A percentile compares a stretch with the other conserved stretches of the same genome.
These are phyloP conservation scores for Termitomyces sp. DNA, from an alignment of 768 basidiomycete species.

Conservation along the genomic window DNA sequence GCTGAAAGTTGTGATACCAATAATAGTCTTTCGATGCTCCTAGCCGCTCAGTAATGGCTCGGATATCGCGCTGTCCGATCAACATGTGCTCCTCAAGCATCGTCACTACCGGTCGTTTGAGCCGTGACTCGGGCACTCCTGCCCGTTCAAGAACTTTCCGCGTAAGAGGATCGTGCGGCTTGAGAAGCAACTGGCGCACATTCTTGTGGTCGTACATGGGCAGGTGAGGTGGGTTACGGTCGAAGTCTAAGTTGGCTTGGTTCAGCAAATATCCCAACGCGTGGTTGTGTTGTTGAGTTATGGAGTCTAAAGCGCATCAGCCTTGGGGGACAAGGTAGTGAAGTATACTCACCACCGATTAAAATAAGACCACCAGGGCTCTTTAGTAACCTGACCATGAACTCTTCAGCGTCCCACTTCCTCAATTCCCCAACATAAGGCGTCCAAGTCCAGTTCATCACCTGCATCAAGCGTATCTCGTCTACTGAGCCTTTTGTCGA, in stretches of 20 bases:
- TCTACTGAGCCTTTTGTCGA: slow-evolving; percentile 17
- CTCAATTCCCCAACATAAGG: slow-evolving; percentile 20
- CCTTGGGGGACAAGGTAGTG: not conserved
- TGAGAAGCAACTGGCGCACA: slow-evolving; percentile 22
- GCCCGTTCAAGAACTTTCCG: slow-evolving; percentile 18
- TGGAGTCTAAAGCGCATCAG: slow-evolving; percentile 15
- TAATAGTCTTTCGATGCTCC: slow-evolving; percentile 19
- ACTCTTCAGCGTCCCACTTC: slow-evolving; percentile 25
- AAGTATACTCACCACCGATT: slow-evolving; percentile 21
- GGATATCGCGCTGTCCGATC: slow-evolving; percentile 22
- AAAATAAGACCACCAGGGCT: slow-evolving; percentile 26
- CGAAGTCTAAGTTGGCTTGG: slow-evolving; percentile 20
- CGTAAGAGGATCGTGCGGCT: slow-evolving; percentile 18
- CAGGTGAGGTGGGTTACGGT: slow-evolving; percentile 17
- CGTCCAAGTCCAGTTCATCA: slow-evolving; percentile 28
- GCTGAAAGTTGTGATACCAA: slow-evolving; percentile 23
- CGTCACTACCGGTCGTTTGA: slow-evolving; percentile 24
- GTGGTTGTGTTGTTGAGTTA: slow-evolving; percentile 21
- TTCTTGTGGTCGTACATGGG: slow-evolving; percentile 21
- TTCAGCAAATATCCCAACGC: slow-evolving; percentile 21
- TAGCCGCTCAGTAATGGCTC: slow-evolving; percentile 20
- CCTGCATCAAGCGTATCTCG: slow-evolving; percentile 23
- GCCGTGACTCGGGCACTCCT: slow-evolving; percentile 23
- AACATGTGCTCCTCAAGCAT: slow-evolving; percentile 27
- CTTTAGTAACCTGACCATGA: slow-evolving; percentile 23